Evolutionary conservation across 495 filamentous ascomycete genomes (phyloP), one percentile per base, ranked within the genome.

Genomic region (Hypoxylon fuscum): DNA sequence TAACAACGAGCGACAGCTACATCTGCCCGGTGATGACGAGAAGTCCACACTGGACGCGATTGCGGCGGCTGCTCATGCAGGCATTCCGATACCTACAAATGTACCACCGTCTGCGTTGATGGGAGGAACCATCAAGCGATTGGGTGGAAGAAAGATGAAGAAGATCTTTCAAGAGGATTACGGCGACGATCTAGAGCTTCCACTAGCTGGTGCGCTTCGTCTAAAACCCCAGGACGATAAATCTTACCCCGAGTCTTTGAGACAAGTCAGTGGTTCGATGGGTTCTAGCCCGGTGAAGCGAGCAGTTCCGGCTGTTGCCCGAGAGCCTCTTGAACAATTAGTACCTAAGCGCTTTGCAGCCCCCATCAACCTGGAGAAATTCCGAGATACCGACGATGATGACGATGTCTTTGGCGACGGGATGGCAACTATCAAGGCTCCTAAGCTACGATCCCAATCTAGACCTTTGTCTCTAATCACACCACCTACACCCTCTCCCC

Each of bases 71-170:
- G 88, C 88, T 57, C 87, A 87, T 64, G 94, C 92, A 20, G 95
- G 95, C 45, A 97, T 98, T 48, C 94, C 95, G 22, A 87, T 98
- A 61, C 95, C 95, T 14, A 77, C 83, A 21, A 92, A 94, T 70
- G 88, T 98, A 11, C 92, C 95, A n/a, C 85, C 89, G 18, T 96
- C 94, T n/a, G 95, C 95, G 44, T 81, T 98, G 37, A 82, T 96
- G 64, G 95, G 94, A 38, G 95, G 95, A 43, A 93, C 92, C 9
- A 98, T 98, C 71, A 97, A 96, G 78, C 81, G 92, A 69, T 80
- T 98, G 5, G 92, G 92, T 41, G 90, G 87, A 64, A 87, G 88
- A 68, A 95, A 91, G 63, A 82, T 87, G 40, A 89, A 87, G 69
- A 90, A 89, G 73, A 87, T 90, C 57, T 76, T 83, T 38, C 80